phyloP scores from a whole-genome alignment of 768 basidiomycete species.

The Phlegmacium glaucopus region DNA sequence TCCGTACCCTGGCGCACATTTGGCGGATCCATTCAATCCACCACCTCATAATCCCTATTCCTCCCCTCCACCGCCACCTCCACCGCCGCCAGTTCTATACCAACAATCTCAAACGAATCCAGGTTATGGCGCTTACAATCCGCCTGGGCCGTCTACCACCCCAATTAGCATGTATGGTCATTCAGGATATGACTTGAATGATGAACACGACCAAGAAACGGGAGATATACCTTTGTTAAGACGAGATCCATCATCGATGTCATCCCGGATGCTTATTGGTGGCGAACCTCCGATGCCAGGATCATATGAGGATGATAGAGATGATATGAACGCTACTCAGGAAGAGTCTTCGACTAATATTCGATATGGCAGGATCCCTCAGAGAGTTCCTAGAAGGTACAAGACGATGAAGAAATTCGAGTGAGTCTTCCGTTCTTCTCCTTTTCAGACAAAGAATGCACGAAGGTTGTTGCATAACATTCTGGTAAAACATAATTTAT shows the following conservation, averaged over 20 bases:
- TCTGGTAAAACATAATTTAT: no score
- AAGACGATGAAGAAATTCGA: conserved; percentile 94
- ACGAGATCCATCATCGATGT: conserved; percentile 35
- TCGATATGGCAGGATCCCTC: conserved; percentile 88
- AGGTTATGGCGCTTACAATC: conserved; percentile 9
- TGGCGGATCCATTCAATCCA: conserved; percentile 38
- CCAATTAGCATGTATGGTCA: conserved; percentile 12
- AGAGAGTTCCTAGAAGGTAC: conserved; percentile 83
- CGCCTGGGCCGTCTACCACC: conserved; percentile 12
- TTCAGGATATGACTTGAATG: conserved; percentile 37
- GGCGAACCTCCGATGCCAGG: conserved; percentile 24
- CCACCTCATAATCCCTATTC: conserved; percentile 26
- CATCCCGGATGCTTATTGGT: conserved; percentile 3
- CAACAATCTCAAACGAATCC: conserved; percentile 14
- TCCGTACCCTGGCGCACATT: conserved; percentile 15
- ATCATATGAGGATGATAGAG: conserved; percentile 35
- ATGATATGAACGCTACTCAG: conserved; percentile 16
- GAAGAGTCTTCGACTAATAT: conserved; percentile 50
- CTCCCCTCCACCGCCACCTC: conserved; percentile 16
- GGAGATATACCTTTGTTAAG: conserved; percentile 68
- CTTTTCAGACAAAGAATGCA: not conserved
- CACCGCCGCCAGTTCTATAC: conserved; percentile 12
- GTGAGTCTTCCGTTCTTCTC: conserved; percentile 36
- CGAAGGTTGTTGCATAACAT: no score
- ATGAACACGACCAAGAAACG: conserved; percentile 44